Base-by-base conservation (phyloP, 2,329 filamentous ascomycete species). In the Diaporthe capsici region DNA sequence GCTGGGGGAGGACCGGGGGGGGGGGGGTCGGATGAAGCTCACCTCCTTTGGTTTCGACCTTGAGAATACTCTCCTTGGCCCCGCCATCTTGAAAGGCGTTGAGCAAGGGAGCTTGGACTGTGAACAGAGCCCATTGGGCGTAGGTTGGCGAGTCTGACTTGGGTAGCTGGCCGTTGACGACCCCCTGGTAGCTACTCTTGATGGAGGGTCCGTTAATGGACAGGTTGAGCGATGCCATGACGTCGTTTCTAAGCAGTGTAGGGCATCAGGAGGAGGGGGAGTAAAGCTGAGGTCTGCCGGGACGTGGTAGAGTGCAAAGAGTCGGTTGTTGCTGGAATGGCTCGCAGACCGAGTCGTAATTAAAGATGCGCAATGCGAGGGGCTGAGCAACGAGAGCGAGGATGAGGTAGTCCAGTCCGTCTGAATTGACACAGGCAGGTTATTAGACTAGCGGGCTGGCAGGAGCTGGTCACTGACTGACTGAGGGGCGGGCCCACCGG, bases 21-120 rank as follows among this genome's bases (percentile, higher is more conserved):
- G 1, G 58, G 28, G 37, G 44, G 75, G 44, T 20, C 53, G 58
- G 42, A 75, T 39, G 42, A 79, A 79, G 85, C 81, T 85, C 84
- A 96, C 95, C 94, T 87, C 96, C 96, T 67, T 95, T 97, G 82
- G 90, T 93, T 84, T 98, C 95, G 71, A 99, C 96, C 86, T 98
- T 98, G 79, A 99, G 87, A 1, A 98, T 91, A 84, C 96, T 98
- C 86, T 98, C 96, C 87, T 98, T 98, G 79, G 92, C 89, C 53
- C 91, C 93, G 75, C 91, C 89, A 82, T 97, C 94, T 85, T 98
- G 95, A 84, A 99, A 99, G 76, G 96, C 96, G 86, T 94, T 98
- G 83, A 95, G 90, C 55, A 99, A 91, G 73, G 97, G 97, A 76
- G 96, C 94, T 83, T 97, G 94, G 55, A 99, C 97, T 10, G 94